Evolutionary conservation across 371 early-diverging fungal species (phyloP), one percentile per base, ranked within the genome.

Genomic region (Mortierella sp.): DNA sequence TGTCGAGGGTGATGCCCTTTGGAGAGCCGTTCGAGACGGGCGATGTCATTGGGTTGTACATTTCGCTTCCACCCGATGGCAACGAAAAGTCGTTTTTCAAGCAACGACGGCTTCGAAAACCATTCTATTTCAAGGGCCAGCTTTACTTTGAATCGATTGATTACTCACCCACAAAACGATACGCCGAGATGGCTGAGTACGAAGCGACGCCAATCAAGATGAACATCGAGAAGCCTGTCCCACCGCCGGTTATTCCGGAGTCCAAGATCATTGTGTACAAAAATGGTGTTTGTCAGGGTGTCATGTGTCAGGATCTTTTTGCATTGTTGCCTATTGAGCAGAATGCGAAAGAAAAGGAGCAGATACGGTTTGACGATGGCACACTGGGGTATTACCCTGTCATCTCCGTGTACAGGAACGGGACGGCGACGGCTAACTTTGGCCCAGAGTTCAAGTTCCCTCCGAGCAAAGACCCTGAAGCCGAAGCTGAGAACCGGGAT

Each of bases 381-480:
- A 87, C 88, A 1, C 65, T 88, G 11, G 91, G 91, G 5, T 91
- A 90, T 58, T 91, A 89, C 60, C 91, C 91, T 3, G 84, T 84
- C 12, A 84, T 90, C 46, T 88, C 88, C 39, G 87, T 90, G 6
- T 91, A 83, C 62, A 79, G 85, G 43, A 89, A 90, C 28, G 91
- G 87, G 9, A 82, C 86, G 15, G 89, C 88, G 0, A 86, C 87
- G 0, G 83, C 87, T 56, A 90, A 91, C 60, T 88, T 89, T 71
- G 91, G 91, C 0, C 91, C 91, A 1, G 65, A 88, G 11, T 90
- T 91, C 60, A 80, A 73, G 59, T 87, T 79, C 63, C 88, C 88
- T 6, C 89, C 89, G 2, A 61, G 69, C 6, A 73, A 71, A 42
- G 81, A 82, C 47, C 73, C 79, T 1, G 84, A 85, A 27, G 57